Evolutionary conservation across 2,329 filamentous ascomycete genomes (phyloP), one percentile per base, ranked within the genome.

Genomic region (Aspergillus sp.): DNA sequence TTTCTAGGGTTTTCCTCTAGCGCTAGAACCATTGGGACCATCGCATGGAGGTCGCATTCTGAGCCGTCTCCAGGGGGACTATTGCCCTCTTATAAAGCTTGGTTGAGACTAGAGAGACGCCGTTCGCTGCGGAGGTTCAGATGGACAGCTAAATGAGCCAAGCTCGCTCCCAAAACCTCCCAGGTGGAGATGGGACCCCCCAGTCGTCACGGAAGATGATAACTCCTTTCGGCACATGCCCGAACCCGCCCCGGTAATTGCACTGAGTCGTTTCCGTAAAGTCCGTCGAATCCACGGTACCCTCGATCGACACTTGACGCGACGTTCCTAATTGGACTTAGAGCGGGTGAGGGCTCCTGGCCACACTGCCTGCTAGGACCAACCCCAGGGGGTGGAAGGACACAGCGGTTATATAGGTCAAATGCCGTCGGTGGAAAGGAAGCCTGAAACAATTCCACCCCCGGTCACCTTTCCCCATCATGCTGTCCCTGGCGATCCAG

Each of bases 401-500:
- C 13, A 30, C 25, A 27, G 25, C 7, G 53, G 42, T 55, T 55
- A 55, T 47, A 55, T 55, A 47, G 53, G 39, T n/a, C 53, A 44
- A 55, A 36, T 32, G 5, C 25, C 41, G 53, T 44, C 41, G n/a
- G 39, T 10, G 36, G 19, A 19, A 30, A 21, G 39, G 25, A 32
- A 4, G 53, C 23, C n/a, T 25, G 41, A 42, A 54, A 32, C 38
- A 27, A 17, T 21, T 36, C 32, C 32, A 19, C 36, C 44, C 44
- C 25, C 23, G 44, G 47, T 27, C 27, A 50, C n/a, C 8, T n/a
- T 15, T 47, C 42, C 53, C 25, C 42, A 36, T 21, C 39, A 55
- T 55, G 53, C 23, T 55, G 39, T 44, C 53, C 53, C n/a, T 55
- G 23, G 53, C 53, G 42, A 42, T 55, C 42, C 23, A 55, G 25